Conservation (phyloP, 345 rosid species). For the Bretschneidera sinensis region DNA sequence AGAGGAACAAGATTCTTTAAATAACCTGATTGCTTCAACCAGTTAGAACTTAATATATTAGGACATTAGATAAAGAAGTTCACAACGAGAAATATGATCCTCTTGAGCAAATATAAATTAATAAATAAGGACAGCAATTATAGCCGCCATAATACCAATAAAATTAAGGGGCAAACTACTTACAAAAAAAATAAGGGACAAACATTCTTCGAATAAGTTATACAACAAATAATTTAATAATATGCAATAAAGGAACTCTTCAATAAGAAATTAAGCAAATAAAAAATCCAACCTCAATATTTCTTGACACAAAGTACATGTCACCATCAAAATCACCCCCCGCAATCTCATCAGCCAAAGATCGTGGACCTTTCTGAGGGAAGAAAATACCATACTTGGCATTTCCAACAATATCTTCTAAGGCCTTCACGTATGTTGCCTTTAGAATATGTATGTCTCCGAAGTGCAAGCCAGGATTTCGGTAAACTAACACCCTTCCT, state of each 20-base stretch:
- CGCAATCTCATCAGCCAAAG: constrained; percentile 77
- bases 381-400: constrained; percentile 80
- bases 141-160: no score
- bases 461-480: constrained; percentile 78
- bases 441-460: constrained; percentile 74
- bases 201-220: no score
- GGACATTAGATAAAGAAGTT: no score
- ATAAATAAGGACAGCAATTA: no score
- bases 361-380: constrained; percentile 57
- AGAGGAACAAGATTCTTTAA: no score
- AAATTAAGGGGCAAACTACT: no score
- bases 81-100: no score
- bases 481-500: constrained; percentile 71
- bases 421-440: constrained; percentile 52
- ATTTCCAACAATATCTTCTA: constrained; percentile 55
- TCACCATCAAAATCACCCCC: constrained; percentile 86
- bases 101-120: no score
- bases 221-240: no score
- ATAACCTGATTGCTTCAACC: no score
- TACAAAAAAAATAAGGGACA: no score
- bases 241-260: not conserved
- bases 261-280: not conserved
- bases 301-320: constrained; percentile 63
- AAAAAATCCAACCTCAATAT: constrained; percentile 51
- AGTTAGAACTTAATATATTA: no score